Evolutionary conservation across 2,329 filamentous ascomycete species (phyloP).

Genomic region (Stachybotrys chlorohalonatus): DNA sequence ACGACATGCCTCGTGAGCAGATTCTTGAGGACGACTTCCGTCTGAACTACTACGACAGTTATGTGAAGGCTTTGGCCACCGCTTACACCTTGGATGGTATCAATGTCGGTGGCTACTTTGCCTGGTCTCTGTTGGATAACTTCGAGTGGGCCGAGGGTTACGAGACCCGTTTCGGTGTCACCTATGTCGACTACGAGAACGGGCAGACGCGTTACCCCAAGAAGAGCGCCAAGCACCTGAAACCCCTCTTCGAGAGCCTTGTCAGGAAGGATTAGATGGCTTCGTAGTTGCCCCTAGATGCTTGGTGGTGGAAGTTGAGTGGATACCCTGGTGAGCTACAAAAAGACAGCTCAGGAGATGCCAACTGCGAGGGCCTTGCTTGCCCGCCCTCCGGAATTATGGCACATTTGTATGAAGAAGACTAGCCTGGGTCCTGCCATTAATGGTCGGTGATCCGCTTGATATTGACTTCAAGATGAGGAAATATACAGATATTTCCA

Average conservation of each 20-base stretch:
- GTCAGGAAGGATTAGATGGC: constrained; percentile 48
- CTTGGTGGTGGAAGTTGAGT: not conserved
- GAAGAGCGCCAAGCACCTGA: constrained; percentile 69
- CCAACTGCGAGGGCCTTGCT: not conserved
- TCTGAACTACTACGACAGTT: constrained; percentile 67
- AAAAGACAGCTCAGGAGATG: not conserved
- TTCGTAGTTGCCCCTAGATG: not conserved
- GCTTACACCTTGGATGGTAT: constrained; percentile 66
- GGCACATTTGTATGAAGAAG: not conserved
- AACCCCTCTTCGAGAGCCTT: constrained; percentile 60
- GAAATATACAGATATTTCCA: not conserved
- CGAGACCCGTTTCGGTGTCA: constrained; percentile 76
- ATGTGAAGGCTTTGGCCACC: constrained; percentile 67
- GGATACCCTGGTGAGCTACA: constrained; percentile 1
- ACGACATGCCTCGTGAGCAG: constrained; percentile 59
- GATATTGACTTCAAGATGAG: not conserved
- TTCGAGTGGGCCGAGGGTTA: constrained; percentile 93
- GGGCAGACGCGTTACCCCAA: constrained; percentile 75
- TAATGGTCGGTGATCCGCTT: not conserved
- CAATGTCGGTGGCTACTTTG: constrained; percentile 71
- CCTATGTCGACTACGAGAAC: constrained; percentile 72
- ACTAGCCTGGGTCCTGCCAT: not conserved
- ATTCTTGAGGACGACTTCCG: constrained; percentile 78
- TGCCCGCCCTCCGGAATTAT: not conserved
- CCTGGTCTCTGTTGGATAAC: constrained; percentile 85